Base-by-base conservation (phyloP, 2,329 filamentous ascomycete genomes). In the Periconia sp. region DNA sequence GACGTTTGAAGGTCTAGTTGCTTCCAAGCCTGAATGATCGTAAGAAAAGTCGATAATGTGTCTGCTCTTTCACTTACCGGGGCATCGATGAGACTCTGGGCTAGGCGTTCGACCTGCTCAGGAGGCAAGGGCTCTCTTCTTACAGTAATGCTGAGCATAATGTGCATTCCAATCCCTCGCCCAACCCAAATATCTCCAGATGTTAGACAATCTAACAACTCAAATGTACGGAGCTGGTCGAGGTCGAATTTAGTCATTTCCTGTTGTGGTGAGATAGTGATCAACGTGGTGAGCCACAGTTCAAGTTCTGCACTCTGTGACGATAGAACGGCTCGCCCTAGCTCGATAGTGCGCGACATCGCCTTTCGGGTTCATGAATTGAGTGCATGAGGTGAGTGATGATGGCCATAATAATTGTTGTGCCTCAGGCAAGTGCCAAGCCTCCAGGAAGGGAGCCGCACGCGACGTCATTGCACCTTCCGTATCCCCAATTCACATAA, bases 231-330 rank as follows among this genome's bases (percentile, higher is more conserved):
- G 18, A 58, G 40, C 23, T 60, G 50, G 19, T 60, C 41, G 13
- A 64, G 13, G 34, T 66, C 49, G 61, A 50, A 45, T 35, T 66
- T 50, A 65, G 47, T 51, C 32, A 40, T 42, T 18, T 54, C 26
- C 43, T 61, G 57, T 35, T 53, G 46, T 41, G 58, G 49, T 63
- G 59, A 65, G 51, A 68, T 37, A 19, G 65, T 67, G 54, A 69
- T 65, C 48, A 63, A 62, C 30, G 65, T 64, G 19, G 46, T 62
- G 43, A 68, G 58, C 63, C 62, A 68, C n/a, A 71, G 63, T 54
- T 69, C 63, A 21, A 66, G 44, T 23, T 60, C 36, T 7, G 50
- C 44, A 21, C 39, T 43, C 12, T 60, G 43, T 18, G 55, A 54
- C 25, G 47, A 50, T 13, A 71, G 48, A 29, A 69, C 66, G 21